Conservation (phyloP, 768 basidiomycete species). For the Agrocybe pediades region DNA sequence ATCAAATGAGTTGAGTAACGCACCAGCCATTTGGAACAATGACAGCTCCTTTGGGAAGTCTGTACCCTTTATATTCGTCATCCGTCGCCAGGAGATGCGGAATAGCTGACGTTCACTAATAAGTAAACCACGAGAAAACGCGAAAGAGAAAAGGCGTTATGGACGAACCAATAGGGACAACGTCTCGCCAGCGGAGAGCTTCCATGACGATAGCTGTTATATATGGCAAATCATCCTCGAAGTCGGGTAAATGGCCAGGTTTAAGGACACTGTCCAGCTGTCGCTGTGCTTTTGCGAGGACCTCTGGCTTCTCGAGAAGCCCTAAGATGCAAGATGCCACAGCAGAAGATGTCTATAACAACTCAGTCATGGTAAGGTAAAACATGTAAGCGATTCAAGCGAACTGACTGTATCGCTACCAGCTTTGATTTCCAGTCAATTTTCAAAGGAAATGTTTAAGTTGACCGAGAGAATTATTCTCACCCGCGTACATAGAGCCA, state of each 20-base stretch:
- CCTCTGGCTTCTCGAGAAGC: slow-evolving; percentile 30
- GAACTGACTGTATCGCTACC: slow-evolving; percentile 18
- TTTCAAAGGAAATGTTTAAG: not conserved
- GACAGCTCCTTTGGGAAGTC: slow-evolving; percentile 32
- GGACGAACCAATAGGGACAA: slow-evolving; percentile 24
- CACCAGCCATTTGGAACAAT: slow-evolving; percentile 35
- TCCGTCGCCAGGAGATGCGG: slow-evolving; percentile 23
- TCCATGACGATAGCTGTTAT: slow-evolving; percentile 32
- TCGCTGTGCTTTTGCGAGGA: slow-evolving; percentile 30
- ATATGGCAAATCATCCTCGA: slow-evolving; percentile 32
- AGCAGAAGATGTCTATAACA: slow-evolving; percentile 22
- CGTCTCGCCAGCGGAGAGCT: slow-evolving; percentile 27
- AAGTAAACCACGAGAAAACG: not conserved
- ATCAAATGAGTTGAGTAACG: too few species aligned
- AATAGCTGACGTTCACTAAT: slow-evolving; percentile 11
- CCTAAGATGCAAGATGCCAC: slow-evolving; percentile 30
- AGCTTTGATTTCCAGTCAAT: slow-evolving; percentile 9
- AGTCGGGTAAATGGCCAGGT: slow-evolving; percentile 30
- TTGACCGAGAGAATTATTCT: not conserved
- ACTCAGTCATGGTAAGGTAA: not conserved
- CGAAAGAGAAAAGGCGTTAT: not conserved
- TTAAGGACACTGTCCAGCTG: slow-evolving; percentile 36
- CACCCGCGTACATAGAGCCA: not conserved
- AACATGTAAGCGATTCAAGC: not conserved
- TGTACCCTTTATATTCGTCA: slow-evolving; percentile 32